Conservation (phyloP, 1,139 yeast genomes). For the Saccharomyces hybrid region DNA sequence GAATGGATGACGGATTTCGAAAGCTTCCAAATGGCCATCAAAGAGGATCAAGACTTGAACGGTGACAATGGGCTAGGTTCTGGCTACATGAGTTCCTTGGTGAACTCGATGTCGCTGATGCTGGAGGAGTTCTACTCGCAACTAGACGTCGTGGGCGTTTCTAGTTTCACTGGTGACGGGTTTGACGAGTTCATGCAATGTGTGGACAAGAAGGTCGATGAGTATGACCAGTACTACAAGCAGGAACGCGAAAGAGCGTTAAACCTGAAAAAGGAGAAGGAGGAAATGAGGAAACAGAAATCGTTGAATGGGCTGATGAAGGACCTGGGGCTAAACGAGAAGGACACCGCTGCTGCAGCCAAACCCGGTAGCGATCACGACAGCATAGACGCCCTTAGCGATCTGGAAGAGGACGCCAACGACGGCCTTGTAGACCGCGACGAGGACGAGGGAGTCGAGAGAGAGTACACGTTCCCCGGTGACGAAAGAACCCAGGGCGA, state of each 20-base stretch:
- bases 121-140: conserved; percentile 93
- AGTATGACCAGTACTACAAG: conserved; percentile 74
- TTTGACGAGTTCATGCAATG: conserved; percentile 81
- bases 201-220: conserved; percentile 81
- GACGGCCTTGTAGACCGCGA: conserved; percentile 60
- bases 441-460: conserved; percentile 45
- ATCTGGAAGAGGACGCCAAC: conserved; percentile 50
- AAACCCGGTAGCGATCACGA: conserved; percentile 23
- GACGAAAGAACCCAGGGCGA: conserved; percentile 55
- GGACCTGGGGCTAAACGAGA: conserved; percentile 63
- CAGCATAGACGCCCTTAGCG: conserved; percentile 65
- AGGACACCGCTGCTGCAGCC: conserved; percentile 18
- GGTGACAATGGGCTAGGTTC: conserved; percentile 64
- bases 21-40: conserved; percentile 72
- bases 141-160: conserved; percentile 83
- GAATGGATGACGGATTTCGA: conserved; percentile 99
- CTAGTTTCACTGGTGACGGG: conserved; percentile 89
- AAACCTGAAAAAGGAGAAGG: conserved; percentile 70
- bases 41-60: conserved; percentile 52
- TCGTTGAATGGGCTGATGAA: conserved; percentile 68
- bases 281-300: conserved; percentile 62
- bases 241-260: conserved; percentile 80
- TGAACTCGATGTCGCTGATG: conserved; percentile 93
- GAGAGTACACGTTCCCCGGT: conserved; percentile 73
- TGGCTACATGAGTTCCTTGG: conserved; percentile 90